Percentiles rank a stretch among this genome's conserved stretches.
These are phyloP conservation scores for Pleodorina starrii DNA, from an alignment of 139 green algal genomes.

Conservation along the genomic window DNA sequence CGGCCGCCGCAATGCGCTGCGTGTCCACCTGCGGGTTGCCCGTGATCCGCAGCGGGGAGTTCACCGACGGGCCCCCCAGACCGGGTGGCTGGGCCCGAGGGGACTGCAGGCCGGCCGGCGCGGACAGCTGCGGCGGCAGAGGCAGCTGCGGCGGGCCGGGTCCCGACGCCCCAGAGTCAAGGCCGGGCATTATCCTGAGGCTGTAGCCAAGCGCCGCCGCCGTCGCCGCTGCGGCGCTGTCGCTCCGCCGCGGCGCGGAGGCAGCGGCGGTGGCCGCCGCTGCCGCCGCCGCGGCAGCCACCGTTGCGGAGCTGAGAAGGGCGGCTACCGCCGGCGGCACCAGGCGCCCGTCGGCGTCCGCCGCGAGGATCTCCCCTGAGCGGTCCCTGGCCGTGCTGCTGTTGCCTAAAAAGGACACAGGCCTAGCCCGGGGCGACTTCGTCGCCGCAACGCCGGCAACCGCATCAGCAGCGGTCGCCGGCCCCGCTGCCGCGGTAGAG, in stretches of 20 bases:
- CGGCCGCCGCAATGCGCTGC: background rate
- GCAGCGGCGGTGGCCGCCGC: background rate
- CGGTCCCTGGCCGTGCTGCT: background rate
- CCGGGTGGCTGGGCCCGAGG: background rate
- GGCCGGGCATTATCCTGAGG: background rate
- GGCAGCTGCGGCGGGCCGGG: background rate
- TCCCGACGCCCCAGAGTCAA: background rate
- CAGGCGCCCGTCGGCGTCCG: background rate
- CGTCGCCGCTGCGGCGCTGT: background rate
- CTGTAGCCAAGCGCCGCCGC: background rate
- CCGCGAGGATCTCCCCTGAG: background rate
- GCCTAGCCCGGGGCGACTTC: background rate
- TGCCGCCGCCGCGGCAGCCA: background rate
- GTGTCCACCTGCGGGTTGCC: background rate
- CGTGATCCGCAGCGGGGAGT: conserved; percentile 12
- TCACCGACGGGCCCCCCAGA: background rate
- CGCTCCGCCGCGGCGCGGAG: background rate
- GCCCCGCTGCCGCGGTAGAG: background rate
- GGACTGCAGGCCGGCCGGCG: background rate
- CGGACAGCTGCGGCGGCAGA: background rate
- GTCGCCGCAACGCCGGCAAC: background rate
- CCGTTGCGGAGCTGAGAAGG: background rate
- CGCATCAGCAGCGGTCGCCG: background rate
- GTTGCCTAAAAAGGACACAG: background rate
- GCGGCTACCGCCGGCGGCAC: conserved; percentile 20